These are phyloP conservation scores for Yarrowia keelungensis DNA, from an alignment of 805 yeast species.

Conservation along the genomic window DNA sequence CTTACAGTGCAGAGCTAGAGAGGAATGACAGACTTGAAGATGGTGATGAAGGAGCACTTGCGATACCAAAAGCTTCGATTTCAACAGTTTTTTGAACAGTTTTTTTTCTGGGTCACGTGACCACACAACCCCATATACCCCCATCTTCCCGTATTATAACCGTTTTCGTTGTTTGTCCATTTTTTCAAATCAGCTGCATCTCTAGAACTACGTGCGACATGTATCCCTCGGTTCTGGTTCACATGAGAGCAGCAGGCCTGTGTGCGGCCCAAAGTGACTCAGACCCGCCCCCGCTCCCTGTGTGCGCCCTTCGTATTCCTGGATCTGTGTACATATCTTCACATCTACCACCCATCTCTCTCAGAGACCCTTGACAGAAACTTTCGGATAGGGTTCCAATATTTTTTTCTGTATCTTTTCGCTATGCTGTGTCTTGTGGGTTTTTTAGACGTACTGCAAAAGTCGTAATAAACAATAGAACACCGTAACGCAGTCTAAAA, in stretches of 20 bases:
- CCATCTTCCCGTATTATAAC: no score
- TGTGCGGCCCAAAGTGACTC: conserved; percentile 22
- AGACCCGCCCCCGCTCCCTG: conserved; percentile 9
- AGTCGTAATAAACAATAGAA: not conserved
- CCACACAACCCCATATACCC: no score
- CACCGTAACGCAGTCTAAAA: no score
- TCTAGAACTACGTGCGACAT: not conserved
- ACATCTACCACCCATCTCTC: no score
- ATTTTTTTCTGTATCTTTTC: not conserved
- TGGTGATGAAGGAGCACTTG: no score
- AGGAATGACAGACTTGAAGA: no score
- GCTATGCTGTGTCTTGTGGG: not conserved
- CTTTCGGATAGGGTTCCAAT: conserved; percentile 6
- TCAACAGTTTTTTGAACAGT: no score
- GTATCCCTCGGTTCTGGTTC: conserved; percentile 30
- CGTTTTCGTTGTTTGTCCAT: no score
- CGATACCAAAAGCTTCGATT: no score
- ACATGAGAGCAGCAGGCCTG: conserved; percentile 10
- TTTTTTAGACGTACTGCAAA: not conserved
- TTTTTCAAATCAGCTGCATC: not conserved
- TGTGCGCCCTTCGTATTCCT: not conserved
- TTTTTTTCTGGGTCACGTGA: no score
- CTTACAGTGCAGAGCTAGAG: not conserved
- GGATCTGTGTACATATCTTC: not conserved
- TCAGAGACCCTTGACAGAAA: no score